phyloP scores from a whole-genome alignment of 805 yeast species.

The Wickerhamomyces mucosus region DNA sequence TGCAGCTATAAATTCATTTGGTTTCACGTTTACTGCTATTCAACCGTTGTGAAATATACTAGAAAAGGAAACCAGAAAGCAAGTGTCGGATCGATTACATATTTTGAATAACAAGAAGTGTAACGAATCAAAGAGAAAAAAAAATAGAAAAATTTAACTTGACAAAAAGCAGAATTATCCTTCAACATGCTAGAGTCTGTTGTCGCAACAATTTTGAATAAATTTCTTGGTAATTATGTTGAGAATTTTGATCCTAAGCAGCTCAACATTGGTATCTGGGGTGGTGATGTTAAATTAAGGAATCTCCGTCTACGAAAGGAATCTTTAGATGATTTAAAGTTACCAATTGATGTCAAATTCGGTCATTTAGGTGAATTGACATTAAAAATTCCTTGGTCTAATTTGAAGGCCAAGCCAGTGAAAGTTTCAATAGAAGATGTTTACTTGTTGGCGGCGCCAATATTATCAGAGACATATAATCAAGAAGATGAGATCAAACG shows the following conservation, averaged over 20 bases:
- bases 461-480: slow-evolving; percentile 43
- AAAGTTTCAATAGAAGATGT: slow-evolving; percentile 81
- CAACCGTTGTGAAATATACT: too few species aligned
- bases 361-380: slow-evolving; percentile 89
- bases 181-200: slow-evolving; percentile 59
- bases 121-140: too few species aligned
- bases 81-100: too few species aligned
- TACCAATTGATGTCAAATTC: slow-evolving; percentile 80
- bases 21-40: too few species aligned
- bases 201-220: slow-evolving; percentile 52
- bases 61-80: too few species aligned
- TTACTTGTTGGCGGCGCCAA: slow-evolving; percentile 73
- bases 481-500: slow-evolving; percentile 47
- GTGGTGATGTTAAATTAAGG: slow-evolving; percentile 86
- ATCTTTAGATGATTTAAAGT: slow-evolving; percentile 73
- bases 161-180: too few species aligned
- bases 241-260: slow-evolving; percentile 96
- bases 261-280: slow-evolving; percentile 92
- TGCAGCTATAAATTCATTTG: too few species aligned
- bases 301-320: slow-evolving; percentile 77
- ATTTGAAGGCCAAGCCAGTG: slow-evolving; percentile 86
- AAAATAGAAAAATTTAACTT: too few species aligned
- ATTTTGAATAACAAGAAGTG: too few species aligned
- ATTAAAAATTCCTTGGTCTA: slow-evolving; percentile 94
- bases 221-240: slow-evolving; percentile 64